phyloP scores from a whole-genome alignment of 805 yeast species.

The Starmerella ratchasimensis region DNA sequence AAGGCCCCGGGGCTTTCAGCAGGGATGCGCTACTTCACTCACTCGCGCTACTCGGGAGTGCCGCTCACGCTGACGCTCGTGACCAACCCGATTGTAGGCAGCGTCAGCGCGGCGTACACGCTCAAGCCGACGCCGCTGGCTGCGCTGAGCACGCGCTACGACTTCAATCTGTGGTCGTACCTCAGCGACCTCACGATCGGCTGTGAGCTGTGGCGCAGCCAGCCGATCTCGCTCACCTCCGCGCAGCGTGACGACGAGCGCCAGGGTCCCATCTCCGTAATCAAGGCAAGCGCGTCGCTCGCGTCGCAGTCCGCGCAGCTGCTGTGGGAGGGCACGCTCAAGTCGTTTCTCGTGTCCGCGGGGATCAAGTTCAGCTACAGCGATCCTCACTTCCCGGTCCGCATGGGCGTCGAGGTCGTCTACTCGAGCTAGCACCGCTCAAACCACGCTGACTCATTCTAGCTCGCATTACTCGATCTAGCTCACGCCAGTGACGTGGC shows the following conservation, averaged over 20 bases:
- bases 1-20: conserved; percentile 85
- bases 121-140: conserved; percentile 59
- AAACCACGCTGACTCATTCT: not conserved
- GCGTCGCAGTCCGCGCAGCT: conserved; percentile 47
- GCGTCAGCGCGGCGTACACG: conserved; percentile 73
- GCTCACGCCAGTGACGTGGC: too few species aligned
- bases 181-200: conserved; percentile 79
- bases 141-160: conserved; percentile 71
- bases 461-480: not conserved
- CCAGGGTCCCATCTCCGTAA: conserved; percentile 35
- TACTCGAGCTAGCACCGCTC: conserved; percentile 13
- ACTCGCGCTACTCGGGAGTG: conserved; percentile 72
- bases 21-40: conserved; percentile 71
- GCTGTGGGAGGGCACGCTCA: conserved; percentile 78
- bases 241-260: conserved; percentile 2
- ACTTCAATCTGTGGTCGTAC: conserved; percentile 81
- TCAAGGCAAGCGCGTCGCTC: conserved; percentile 59
- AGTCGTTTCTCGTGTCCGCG: conserved; percentile 63
- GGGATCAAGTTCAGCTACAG: conserved; percentile 34
- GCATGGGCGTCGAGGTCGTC: conserved; percentile 17
- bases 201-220: conserved; percentile 59
- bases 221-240: conserved; percentile 17
- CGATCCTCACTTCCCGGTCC: conserved; percentile 16
- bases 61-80: conserved; percentile 82
- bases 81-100: conserved; percentile 81